These are phyloP conservation scores for Lasiosphaeria miniovina DNA, from an alignment of 495 filamentous ascomycete genomes.

Conservation along the genomic window DNA sequence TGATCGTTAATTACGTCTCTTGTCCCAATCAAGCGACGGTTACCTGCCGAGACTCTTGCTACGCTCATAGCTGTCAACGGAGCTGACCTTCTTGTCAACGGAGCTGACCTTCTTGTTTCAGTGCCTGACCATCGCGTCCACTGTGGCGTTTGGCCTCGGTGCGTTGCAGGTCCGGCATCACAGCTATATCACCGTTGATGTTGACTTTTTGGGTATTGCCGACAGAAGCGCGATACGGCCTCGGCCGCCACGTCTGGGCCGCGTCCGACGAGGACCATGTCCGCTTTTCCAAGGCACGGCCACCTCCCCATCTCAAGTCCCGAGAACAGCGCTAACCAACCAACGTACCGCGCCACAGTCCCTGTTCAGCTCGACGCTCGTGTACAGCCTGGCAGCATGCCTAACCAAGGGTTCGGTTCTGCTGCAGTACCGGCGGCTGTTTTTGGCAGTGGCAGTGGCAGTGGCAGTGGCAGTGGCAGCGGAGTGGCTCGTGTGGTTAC, in stretches of 20 bases:
- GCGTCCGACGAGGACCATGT: constrained; percentile 13
- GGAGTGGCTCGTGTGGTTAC: too few species aligned
- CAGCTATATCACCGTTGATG: too few species aligned
- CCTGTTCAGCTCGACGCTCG: constrained; percentile 28
- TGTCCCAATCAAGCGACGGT: too few species aligned
- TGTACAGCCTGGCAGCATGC: constrained; percentile 34
- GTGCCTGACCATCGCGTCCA: neutral
- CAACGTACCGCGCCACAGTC: constrained; percentile 28
- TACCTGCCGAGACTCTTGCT: too few species aligned
- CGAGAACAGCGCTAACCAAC: neutral
- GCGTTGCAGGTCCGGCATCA: too few species aligned
- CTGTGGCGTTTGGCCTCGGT: neutral
- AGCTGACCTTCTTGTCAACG: too few species aligned
- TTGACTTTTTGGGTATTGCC: too few species aligned
- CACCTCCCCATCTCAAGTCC: neutral
- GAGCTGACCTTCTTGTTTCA: too few species aligned
- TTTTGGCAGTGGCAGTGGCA: constrained; percentile 23
- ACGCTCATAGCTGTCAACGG: too few species aligned
- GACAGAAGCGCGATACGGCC: constrained; percentile 18
- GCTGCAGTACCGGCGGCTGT: constrained; percentile 38
- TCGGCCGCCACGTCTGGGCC: constrained; percentile 35
- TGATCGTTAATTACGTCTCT: too few species aligned
- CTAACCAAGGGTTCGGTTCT: constrained; percentile 36
- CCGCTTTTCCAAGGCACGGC: neutral
- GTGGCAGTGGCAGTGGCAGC: too few species aligned